These are phyloP conservation scores for Ceratocystis colombiana DNA, from an alignment of 2,329 filamentous ascomycete genomes.

Conservation along the genomic window DNA sequence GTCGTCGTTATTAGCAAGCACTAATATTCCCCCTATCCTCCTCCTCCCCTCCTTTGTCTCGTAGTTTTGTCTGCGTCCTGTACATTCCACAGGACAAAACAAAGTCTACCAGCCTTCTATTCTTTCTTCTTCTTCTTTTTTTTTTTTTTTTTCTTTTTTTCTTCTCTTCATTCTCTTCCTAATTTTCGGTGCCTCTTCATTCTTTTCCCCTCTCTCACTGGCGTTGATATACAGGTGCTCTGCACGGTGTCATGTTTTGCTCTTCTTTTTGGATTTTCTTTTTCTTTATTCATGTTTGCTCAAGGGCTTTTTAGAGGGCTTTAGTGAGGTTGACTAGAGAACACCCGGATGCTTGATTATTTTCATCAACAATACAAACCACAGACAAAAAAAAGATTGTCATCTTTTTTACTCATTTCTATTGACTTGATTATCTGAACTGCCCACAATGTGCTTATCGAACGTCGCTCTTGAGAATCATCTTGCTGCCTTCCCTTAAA, in stretches of 20 bases:
- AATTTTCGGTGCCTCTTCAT: neutral
- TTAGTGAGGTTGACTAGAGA: neutral
- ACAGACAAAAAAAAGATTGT: neutral
- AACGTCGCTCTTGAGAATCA: too few relatives aligned
- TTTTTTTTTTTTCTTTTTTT: too few relatives aligned
- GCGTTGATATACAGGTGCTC: slow-evolving; percentile 14
- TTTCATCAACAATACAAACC: neutral
- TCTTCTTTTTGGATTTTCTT: neutral
- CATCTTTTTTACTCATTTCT: neutral
- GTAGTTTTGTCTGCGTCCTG: neutral
- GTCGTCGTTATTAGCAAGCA: neutral
- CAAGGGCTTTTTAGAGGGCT: neutral
- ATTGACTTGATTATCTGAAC: too few relatives aligned
- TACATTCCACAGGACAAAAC: neutral
- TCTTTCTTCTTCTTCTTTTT: neutral
- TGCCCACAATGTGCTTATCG: too few relatives aligned
- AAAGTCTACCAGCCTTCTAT: neutral
- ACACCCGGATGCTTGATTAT: neutral
- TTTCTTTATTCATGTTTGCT: neutral
- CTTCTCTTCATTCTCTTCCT: neutral
- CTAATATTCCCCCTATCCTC: neutral
- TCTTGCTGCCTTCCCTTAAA: too few relatives aligned
- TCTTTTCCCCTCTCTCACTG: neutral
- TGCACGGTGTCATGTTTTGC: slow-evolving; percentile 1
- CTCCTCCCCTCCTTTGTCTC: neutral